Base-by-base conservation (phyloP, 2,329 filamentous ascomycete species). In the Fonsecaea erecta region DNA sequence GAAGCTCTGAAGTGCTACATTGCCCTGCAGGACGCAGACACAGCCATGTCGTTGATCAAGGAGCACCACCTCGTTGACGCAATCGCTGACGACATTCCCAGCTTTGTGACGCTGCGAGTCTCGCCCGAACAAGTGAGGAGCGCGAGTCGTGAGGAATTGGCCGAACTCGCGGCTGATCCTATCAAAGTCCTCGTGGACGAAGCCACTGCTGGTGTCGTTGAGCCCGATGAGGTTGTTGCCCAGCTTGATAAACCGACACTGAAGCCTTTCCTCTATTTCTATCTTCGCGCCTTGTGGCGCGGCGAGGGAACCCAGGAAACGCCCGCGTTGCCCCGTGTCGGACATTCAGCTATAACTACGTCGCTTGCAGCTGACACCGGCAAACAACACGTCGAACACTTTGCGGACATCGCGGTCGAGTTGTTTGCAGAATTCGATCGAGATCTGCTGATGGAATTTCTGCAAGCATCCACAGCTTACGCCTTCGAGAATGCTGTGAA, bases 1-100 rank as follows among this genome's bases (percentile, higher is more conserved):
- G 93, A 98, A 74, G 94, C 96, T 1, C 81, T 99, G 52, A 89
- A 87, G 73, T 95, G 90, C 77, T 97, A 96, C 75, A 96, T 99
- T 74, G 88, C 86, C 68, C 85, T 98, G 2, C 93, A 97, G 74
- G 92, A 99, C 78, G 93, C 93, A 0, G 93, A 98, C 74, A 89
- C 90, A 9, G 91, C 92, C 0, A 94, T 99, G 85, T 82, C 85
- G 12, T 79, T 99, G 64, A 96, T 99, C 72, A 87, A 88, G 66
- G 91, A 97, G 43, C 90, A 92, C 72, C 93, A 96, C 75, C 84
- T 99, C n/a, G 88, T 96, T 0, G 93, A 96, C 72, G 90, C 92
- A 0, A 88, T 98, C 12, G 87, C 87, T 0, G 93, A 97, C 73
- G 93, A 99, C 75, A 93, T 99, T 37, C 89, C 93, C 3, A 89